Evolutionary conservation across 805 yeast genomes (phyloP).

Genomic region (Myxozyma geophila): DNA sequence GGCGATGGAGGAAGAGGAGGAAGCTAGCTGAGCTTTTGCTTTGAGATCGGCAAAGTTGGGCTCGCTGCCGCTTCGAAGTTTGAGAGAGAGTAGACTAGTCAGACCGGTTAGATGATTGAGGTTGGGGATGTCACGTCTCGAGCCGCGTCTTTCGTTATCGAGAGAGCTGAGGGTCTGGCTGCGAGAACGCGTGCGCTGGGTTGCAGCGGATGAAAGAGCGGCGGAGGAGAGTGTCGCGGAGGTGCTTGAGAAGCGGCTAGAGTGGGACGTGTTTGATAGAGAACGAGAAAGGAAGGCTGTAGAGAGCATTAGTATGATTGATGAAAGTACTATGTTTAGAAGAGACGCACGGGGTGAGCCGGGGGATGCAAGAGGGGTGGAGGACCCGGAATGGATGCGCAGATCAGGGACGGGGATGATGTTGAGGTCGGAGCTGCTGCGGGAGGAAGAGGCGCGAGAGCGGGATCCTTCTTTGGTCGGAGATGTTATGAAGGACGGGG

Average conservation of each 20-base stretch:
- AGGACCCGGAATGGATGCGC: slow-evolving; percentile 3
- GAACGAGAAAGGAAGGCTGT: slow-evolving; percentile 22
- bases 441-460: slow-evolving; percentile 12
- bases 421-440: slow-evolving; percentile 23
- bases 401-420: slow-evolving; percentile 4
- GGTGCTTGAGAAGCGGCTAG: slow-evolving; percentile 8
- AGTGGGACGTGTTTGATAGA: slow-evolving; percentile 19
- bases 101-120: slow-evolving; percentile 19
- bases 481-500: background rate
- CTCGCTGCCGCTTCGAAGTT: slow-evolving; percentile 31
- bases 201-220: background rate
- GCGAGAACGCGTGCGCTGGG: slow-evolving; percentile 15
- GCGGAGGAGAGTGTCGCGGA: slow-evolving; percentile 6
- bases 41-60: slow-evolving; percentile 28
- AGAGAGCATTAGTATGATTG: background rate
- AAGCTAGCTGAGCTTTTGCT: background rate
- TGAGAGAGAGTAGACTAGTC: slow-evolving; percentile 23
- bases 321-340: background rate
- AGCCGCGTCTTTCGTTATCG: slow-evolving; percentile 17
- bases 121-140: slow-evolving; percentile 3
- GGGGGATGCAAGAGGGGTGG: slow-evolving; percentile 21
- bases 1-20: background rate
- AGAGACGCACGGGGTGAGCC: slow-evolving; percentile 23
- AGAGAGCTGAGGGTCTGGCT: slow-evolving; percentile 33
- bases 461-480: slow-evolving; percentile 8